Evolutionary conservation across 2,329 filamentous ascomycete genomes (phyloP), one percentile per base, ranked within the genome.

Genomic region (Fusarium equiseti): DNA sequence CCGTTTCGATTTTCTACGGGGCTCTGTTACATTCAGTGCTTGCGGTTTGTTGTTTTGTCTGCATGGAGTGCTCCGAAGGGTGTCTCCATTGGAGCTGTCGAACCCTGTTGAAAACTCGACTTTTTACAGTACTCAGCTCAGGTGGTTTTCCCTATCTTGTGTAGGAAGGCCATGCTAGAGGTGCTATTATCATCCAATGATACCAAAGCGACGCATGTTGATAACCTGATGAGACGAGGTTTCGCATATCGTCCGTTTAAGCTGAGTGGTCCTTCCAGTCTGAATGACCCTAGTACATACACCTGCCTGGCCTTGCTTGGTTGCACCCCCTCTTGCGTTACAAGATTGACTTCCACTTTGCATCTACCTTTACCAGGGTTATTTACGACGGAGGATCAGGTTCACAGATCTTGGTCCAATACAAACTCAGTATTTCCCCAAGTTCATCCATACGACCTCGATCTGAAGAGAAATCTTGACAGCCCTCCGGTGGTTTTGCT

Each of bases 401-500:
- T 54, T 66, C 48, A 49, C 44, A 52, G 46, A 48, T 54, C 50
- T 65, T 55, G 46, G 32, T 43, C 62, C 60, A 59, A 51, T 58
- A 50, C 40, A 45, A 52, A 31, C 40, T 42, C 27, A 20, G 32
- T 46, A 20, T 65, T 38, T 38, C 26, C 24, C 16, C 16, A 59
- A 66, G 24, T 38, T 46, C 55, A 62, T 54, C 24, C 35, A 49
- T 22, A 62, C 60, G n/a, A 65, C 51, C 26, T 27, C 55, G 57
- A 67, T 66, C 50, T 56, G 31, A 20, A 42, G 31, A 43, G 22
- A 27, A 12, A 40, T 31, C 26, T 45, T 45, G 52, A 46, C 35
- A 59, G 45, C 24, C 63, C 40, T 63, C 59, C 72, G 73, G 73
- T 61, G 60, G 18, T 48, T 75, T 75, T 75, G 70, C 73, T 75